Evolutionary conservation across 805 yeast genomes (phyloP).

Genomic region (Wickerhamomyces queroliae): DNA sequence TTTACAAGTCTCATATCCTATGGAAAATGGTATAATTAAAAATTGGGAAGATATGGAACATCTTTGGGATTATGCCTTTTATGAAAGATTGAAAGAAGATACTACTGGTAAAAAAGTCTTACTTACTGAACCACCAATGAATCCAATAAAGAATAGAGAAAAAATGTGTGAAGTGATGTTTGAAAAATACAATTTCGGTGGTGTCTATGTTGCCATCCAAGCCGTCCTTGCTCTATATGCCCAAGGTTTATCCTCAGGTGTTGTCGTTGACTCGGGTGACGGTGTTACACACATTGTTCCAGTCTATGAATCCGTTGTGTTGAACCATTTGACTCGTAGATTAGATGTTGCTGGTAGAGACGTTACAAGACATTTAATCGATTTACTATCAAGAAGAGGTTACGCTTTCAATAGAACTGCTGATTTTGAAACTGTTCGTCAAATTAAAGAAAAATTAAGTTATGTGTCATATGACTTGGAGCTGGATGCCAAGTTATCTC

Average conservation of each 20-base stretch:
- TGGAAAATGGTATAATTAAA: constrained; percentile 97
- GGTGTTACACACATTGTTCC: constrained; percentile 99
- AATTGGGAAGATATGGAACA: constrained; percentile 99
- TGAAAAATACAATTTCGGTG: constrained; percentile 85
- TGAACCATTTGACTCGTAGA: constrained; percentile 87
- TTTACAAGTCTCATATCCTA: constrained; percentile 91
- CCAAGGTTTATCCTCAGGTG: constrained; percentile 94
- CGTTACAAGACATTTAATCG: constrained; percentile 93
- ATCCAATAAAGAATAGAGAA: constrained; percentile 85
- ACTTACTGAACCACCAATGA: constrained; percentile 97
- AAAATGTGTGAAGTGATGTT: constrained; percentile 90
- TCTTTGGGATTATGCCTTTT: constrained; percentile 96
- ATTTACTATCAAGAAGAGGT: constrained; percentile 86
- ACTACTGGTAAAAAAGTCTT: constrained; percentile 77
- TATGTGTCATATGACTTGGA: constrained; percentile 93
- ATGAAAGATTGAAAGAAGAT: constrained; percentile 80
- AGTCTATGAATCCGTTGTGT: constrained; percentile 94
- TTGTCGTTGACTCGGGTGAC: constrained; percentile 97
- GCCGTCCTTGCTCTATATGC: constrained; percentile 98
- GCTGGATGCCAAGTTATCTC: constrained; percentile 79
- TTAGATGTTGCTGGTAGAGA: constrained; percentile 98
- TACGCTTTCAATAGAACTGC: constrained; percentile 98
- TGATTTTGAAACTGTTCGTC: constrained; percentile 97
- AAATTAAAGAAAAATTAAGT: constrained; percentile 92
- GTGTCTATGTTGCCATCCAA: constrained; percentile 93